Evolutionary conservation across 306 rosid genomes (phyloP), one percentile per base, ranked within the genome.

Genomic region (Gastrolobium bilobum): DNA sequence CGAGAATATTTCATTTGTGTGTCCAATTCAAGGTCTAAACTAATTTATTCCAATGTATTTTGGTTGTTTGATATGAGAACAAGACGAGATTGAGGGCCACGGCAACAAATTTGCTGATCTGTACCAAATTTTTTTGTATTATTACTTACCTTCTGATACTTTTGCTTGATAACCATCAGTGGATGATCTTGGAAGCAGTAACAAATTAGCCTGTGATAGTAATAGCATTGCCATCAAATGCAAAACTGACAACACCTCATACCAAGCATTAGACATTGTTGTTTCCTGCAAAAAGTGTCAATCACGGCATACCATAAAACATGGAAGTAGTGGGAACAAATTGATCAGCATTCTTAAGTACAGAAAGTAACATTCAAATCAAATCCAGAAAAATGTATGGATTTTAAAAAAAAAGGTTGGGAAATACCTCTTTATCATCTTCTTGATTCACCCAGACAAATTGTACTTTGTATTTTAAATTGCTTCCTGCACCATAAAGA

Each of bases 361-460:
- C 37, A 79, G 31, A n/a, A 53, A 81, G 76, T 69, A 63, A 72
- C 75, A 35, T 80, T 50, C 76, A 56, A 78, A 68, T 26, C 58
- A 65, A 62, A 62, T 42, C 68, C 53, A 60, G 59, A 79, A 71
- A 66, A 40, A 62, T 20, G 40, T 26, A 67, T n/a, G 71, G 14
- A 46, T 10, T 38, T 60, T 50, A 3, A 44, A 42, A 42, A 51
- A 29, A 76, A 15, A 60, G 6, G 34, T 29, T 3, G 46, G 52
- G 64, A 76, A 6, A 68, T 51, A 93, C 99, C 98, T 95, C 98
- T 71, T 87, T 86, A 5, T 93, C 97, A 79, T 95, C 99, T 82
- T 95, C 99, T 86, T 95, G 97, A 86, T 95, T 95, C 61, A 95
- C 82, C 99, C 99, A 95, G 58, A 78, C 81, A 91, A 90, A 95